Evolutionary conservation across 2,329 filamentous ascomycete genomes (phyloP).

Genomic region (Chrysosporium keratinophilum): DNA sequence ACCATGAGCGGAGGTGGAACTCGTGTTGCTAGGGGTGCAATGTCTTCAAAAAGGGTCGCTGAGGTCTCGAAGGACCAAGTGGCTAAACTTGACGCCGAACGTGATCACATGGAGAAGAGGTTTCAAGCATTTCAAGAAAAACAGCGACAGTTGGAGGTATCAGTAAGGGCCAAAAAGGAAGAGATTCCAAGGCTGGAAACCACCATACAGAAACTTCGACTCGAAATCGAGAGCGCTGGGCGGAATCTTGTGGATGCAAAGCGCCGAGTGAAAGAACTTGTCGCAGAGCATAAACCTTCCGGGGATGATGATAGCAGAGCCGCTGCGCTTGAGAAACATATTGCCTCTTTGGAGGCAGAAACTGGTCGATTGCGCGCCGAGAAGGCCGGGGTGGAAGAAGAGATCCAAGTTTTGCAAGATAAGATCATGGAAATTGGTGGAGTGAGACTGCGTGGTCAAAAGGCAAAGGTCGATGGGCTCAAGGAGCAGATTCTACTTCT

Average conservation of each 20-base stretch:
- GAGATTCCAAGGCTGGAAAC: conserved; percentile 79
- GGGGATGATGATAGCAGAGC: conserved; percentile 69
- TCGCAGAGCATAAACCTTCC: conserved; percentile 68
- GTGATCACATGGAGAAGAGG: conserved; percentile 71
- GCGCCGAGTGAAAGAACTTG: conserved; percentile 74
- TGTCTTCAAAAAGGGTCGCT: conserved; percentile 91
- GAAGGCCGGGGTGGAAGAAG: conserved; percentile 79
- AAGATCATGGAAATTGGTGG: conserved; percentile 98
- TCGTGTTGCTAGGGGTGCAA: conserved; percentile 78
- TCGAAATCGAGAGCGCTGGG: conserved; percentile 80
- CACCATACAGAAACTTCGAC: conserved; percentile 75
- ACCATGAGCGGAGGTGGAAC: conserved; percentile 97
- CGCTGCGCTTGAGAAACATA: conserved; percentile 63
- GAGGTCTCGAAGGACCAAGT: conserved; percentile 85
- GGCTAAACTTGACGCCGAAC: conserved; percentile 71
- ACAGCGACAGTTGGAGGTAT: conserved; percentile 66
- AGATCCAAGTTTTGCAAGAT: conserved; percentile 86
- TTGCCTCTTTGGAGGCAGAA: conserved; percentile 63
- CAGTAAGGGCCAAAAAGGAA: conserved; percentile 60
- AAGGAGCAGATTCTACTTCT: conserved; percentile 76
- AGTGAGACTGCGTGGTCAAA: conserved; percentile 80
- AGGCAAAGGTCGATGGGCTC: conserved; percentile 77
- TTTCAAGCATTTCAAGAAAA: conserved; percentile 78
- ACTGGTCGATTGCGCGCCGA: conserved; percentile 70
- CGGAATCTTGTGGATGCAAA: conserved; percentile 76